Evolutionary conservation across 805 yeast genomes (phyloP).

Genomic region (Suhomyces sp.): DNA sequence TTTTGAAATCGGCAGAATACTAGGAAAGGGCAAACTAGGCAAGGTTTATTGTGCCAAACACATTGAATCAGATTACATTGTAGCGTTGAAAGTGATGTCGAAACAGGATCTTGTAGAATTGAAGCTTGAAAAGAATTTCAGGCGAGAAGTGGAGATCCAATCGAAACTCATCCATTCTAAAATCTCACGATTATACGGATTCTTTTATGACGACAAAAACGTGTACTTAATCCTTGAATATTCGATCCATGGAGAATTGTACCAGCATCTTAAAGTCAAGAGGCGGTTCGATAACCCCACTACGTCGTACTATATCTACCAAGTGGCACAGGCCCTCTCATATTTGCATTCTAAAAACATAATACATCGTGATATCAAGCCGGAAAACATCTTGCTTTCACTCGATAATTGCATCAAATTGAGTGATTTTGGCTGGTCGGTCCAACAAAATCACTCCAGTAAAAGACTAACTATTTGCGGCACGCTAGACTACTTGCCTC

Average conservation of each 20-base stretch:
- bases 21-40: conserved; percentile 94
- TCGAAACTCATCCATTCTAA: conserved; percentile 74
- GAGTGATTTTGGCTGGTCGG: conserved; percentile 97
- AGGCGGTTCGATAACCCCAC: conserved; percentile 68
- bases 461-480: conserved; percentile 87
- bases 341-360: conserved; percentile 78
- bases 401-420: conserved; percentile 74
- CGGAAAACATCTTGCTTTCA: conserved; percentile 84
- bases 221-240: conserved; percentile 85
- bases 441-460: conserved; percentile 37
- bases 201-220: conserved; percentile 75
- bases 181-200: conserved; percentile 77
- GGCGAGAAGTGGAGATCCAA: conserved; percentile 91
- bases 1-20: conserved; percentile 81
- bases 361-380: conserved; percentile 91
- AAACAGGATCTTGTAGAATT: conserved; percentile 72
- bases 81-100: conserved; percentile 90
- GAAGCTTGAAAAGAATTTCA: conserved; percentile 79
- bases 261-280: conserved; percentile 62
- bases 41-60: conserved; percentile 87
- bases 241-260: conserved; percentile 82
- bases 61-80: conserved; percentile 67
- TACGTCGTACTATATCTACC: conserved; percentile 78
- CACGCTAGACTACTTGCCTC: conserved; percentile 90
- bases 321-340: conserved; percentile 74